Percentiles rank a stretch among this genome's conserved stretches.
Evolutionary conservation across 257 asterid genomes (phyloP).

Genomic region (Nicotiana benthamiana): DNA sequence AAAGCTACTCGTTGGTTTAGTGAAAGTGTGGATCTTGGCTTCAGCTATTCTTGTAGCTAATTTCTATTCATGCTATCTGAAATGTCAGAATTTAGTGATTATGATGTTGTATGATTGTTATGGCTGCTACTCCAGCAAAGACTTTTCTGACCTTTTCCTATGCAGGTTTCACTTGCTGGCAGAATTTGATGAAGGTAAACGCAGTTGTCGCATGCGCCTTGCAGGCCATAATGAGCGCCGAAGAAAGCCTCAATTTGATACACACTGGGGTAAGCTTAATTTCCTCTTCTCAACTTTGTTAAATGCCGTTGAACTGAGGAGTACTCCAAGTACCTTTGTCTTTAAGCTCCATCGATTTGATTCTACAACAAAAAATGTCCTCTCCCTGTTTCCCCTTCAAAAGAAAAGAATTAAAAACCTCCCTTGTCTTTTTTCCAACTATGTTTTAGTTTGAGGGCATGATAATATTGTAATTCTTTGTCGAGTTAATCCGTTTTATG

Average conservation of each 20-base stretch:
- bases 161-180: conserved; percentile 18
- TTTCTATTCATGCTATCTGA: background rate
- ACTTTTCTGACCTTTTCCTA: background rate
- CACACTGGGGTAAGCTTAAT: background rate
- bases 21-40: background rate
- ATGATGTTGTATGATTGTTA: background rate
- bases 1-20: background rate
- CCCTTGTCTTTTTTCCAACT: background rate
- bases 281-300: background rate
- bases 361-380: too few relatives aligned
- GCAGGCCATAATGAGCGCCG: conserved; percentile 24
- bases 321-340: background rate
- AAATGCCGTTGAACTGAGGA: background rate
- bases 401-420: background rate
- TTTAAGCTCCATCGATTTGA: background rate
- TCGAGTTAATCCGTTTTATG: background rate
- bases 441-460: background rate
- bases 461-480: background rate
- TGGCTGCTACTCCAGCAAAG: background rate
- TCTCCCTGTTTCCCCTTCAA: background rate
- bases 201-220: conserved; percentile 23
- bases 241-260: conserved; percentile 13
- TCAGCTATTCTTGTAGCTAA: background rate
- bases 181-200: conserved; percentile 22
- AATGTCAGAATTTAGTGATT: background rate